Evolutionary conservation across 1,284 basidiomycete species (phyloP).

Genomic region (Xerocomus nothofagi): DNA sequence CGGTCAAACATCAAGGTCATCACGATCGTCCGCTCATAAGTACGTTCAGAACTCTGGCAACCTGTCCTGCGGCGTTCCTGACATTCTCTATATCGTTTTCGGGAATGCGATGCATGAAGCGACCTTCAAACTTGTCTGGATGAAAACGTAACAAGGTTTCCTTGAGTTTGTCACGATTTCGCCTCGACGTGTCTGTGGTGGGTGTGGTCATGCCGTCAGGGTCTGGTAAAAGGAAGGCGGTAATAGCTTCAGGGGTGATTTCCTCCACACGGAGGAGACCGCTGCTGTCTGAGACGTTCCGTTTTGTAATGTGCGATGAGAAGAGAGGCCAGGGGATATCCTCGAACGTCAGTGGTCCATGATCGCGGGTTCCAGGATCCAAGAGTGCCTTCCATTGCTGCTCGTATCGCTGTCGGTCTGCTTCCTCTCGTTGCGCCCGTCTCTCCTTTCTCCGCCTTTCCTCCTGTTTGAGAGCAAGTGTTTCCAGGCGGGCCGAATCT

Average conservation of each 20-base stretch:
- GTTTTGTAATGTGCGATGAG: slow-evolving; percentile 6
- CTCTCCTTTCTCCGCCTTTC: slow-evolving; percentile 46
- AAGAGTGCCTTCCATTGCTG: slow-evolving; percentile 57
- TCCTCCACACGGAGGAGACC: slow-evolving; percentile 42
- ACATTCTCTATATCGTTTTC: slow-evolving; percentile 69
- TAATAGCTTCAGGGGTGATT: slow-evolving; percentile 58
- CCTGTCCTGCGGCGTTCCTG: slow-evolving; percentile 74
- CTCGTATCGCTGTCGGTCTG: slow-evolving; percentile 57
- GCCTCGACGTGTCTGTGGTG: slow-evolving; percentile 33
- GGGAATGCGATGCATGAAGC: slow-evolving; percentile 59
- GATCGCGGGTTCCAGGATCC: slow-evolving; percentile 25
- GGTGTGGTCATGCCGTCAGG: slow-evolving; percentile 8
- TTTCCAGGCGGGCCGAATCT: slow-evolving; percentile 54
- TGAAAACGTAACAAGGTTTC: slow-evolving; percentile 80
- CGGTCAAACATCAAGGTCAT: not conserved
- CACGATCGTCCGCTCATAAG: slow-evolving; percentile 41
- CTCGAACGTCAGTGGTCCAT: slow-evolving; percentile 43
- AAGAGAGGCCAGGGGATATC: slow-evolving; percentile 84
- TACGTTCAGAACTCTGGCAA: slow-evolving; percentile 52
- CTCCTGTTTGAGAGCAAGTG: slow-evolving; percentile 50
- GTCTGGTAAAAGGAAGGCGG: slow-evolving; percentile 57
- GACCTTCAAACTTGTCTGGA: slow-evolving; percentile 83
- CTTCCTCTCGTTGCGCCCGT: slow-evolving; percentile 41
- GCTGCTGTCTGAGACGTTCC: slow-evolving; percentile 10
- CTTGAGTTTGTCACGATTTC: slow-evolving; percentile 61